Base-by-base conservation (phyloP, 257 asterid genomes). In the Leonotis leonurus region DNA sequence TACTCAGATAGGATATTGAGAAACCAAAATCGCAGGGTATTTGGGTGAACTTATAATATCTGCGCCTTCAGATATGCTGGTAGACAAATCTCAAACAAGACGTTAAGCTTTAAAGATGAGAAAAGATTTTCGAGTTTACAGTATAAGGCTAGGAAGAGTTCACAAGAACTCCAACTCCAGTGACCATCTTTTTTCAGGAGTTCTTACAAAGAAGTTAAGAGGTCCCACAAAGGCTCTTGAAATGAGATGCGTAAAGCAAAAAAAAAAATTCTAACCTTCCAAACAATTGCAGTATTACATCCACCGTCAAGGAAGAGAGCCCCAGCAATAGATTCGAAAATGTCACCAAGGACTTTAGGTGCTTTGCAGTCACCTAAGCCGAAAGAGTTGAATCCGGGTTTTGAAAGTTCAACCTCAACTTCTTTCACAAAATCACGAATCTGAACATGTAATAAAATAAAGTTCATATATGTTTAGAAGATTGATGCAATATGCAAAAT, bases 331-430 rank as follows among this genome's bases (percentile, higher is more conserved):
- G 99, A 93, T 78, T 93, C 99, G 32, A 89, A 81, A 68, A 93
- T 93, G 72, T 93, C 99, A 70, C 97, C 99, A 63, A 93, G 95
- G 75, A 93, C 99, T 81, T 93, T 93, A 41, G 99, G 99, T 56
- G 99, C 97, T 83, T 87, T 93, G 84, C 96, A 93, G 79, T 93
- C 99, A 75, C 99, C 99, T 48, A 93, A 72, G 32, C 99, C 99
- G 69, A 93, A 89, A 64, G 97, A 93, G 78, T 93, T 89, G 73
- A 93, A 85, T 53, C 89, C 97, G 4, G 94, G 93, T 73, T 89
- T 82, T 29, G 74, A 78, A 56, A 82, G 83, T 73, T 93, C 99
- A 54, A 56, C 73, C 41, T 80, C 78, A 63, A 80, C 94, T 86
- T 89, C 99, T 65, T 76, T 82, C 81, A 89, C 99, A 39, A 93